Evolutionary conservation across 169 alveolate genomes (phyloP), one percentile per base, ranked within the genome.

Genomic region (Cryptosporidium sp.): DNA sequence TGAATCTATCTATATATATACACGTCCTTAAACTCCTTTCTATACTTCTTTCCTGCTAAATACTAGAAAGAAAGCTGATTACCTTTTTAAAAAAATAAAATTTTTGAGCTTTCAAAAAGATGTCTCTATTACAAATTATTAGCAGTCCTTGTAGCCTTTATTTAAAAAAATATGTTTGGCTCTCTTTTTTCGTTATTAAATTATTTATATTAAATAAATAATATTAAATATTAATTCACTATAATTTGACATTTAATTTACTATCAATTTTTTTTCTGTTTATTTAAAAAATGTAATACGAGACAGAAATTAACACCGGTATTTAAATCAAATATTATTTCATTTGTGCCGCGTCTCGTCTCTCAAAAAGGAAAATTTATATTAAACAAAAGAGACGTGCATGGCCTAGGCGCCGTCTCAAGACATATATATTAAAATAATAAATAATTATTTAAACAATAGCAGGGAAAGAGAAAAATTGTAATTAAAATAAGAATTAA

Each of bases 381-480:
- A 43, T 31, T 50, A 71, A 48, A 29, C 61, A 26, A 50, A 71
- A 50, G 55, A 55, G 86, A 73, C 86, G 86, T 73, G 43, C 62
- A 26, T 29, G 51, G 18, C 35, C 33, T 59, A 73, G 71, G 86
- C 86, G 86, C 71, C 86, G 86, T 73, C 86, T 73, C 86, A 62
- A 73, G 86, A 73, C 86, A 59, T 50, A 29, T n/a, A 37, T 70
- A 37, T 50, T 45, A 37, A 26, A 65, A 29, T 29, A 31, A 18
- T 35, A 65, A 65, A 0, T 48, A 48, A 1, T 48, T 26, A 35
- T 10, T 3, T 69, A 35, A 35, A 16, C 4, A 69, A 39, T 26
- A 26, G n/a, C 12, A 1, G 48, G 48, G 48, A 16, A 41, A 41
- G 48, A 4, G 48, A 33, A 33, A 29, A 33, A 23, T 21, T 8